These are phyloP conservation scores for Tuber umbilicatum DNA, from an alignment of 495 filamentous ascomycete species.

Conservation along the genomic window DNA sequence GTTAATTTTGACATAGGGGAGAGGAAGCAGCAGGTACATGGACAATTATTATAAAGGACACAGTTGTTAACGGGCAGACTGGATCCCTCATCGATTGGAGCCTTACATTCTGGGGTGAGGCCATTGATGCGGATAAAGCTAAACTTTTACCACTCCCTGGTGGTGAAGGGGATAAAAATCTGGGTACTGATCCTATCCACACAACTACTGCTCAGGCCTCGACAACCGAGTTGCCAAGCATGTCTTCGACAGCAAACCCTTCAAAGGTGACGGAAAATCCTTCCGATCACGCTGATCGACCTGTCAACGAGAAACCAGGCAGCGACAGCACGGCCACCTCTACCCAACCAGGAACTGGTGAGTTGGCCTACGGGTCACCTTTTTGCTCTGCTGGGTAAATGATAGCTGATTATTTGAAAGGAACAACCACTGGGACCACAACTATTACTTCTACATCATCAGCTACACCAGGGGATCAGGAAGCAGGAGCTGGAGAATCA, in stretches of 20 bases:
- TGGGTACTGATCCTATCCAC: conserved; percentile 27
- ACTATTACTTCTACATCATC: background rate
- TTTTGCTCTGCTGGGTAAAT: background rate
- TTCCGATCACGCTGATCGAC: conserved; percentile 70
- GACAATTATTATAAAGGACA: conserved; percentile 87
- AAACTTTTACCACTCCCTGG: conserved; percentile 71
- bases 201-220: conserved; percentile 45
- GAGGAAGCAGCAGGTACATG: conserved; percentile 81
- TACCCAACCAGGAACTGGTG: conserved; percentile 19
- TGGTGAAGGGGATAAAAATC: conserved; percentile 47
- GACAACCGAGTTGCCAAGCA: conserved; percentile 43
- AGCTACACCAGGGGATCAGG: background rate
- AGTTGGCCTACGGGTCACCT: background rate
- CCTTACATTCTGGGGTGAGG: conserved; percentile 87
- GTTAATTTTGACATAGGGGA: conserved; percentile 55
- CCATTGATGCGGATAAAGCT: conserved; percentile 64
- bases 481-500: conserved; percentile 34
- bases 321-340: background rate
- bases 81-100: conserved; percentile 89
- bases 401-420: background rate
- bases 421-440: background rate
- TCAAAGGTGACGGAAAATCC: conserved; percentile 46
- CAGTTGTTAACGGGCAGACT: conserved; percentile 62
- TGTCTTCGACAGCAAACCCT: conserved; percentile 8
- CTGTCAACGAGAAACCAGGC: conserved; percentile 50